phyloP scores from a whole-genome alignment of 1,139 yeast genomes.

The Magnusiomyces paraingens region DNA sequence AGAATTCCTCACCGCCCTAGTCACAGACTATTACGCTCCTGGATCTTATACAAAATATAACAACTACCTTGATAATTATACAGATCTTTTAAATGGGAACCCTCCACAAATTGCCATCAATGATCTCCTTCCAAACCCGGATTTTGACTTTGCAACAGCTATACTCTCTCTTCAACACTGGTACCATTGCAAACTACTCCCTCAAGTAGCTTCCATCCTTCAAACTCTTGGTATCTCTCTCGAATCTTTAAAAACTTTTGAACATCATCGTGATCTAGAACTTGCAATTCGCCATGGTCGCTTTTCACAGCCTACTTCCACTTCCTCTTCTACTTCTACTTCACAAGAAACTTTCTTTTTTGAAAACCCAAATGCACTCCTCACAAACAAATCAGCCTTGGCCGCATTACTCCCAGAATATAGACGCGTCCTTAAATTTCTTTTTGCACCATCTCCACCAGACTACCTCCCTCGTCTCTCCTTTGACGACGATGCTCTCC shows the following conservation, averaged over 20 bases:
- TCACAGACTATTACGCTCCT: neutral
- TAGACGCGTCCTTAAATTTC: too few species aligned
- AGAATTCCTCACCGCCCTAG: neutral
- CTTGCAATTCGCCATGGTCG: neutral
- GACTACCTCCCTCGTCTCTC: too few species aligned
- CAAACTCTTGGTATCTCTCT: neutral
- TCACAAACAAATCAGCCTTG: too few species aligned
- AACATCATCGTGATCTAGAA: neutral
- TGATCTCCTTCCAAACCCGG: neutral
- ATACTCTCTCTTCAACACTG: neutral
- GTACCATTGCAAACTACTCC: slow-evolving; percentile 1
- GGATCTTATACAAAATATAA: neutral
- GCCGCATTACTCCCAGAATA: too few species aligned
- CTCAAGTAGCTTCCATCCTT: neutral
- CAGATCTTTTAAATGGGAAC: neutral
- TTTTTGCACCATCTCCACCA: too few species aligned
- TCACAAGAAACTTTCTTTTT: too few species aligned
- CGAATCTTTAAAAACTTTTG: neutral
- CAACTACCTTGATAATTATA: neutral
- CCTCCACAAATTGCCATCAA: neutral
- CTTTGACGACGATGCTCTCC: too few species aligned
- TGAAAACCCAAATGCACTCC: too few species aligned
- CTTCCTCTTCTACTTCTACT: too few species aligned
- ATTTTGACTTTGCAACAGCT: neutral
- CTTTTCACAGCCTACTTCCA: too few species aligned